phyloP scores from a whole-genome alignment of 768 basidiomycete species.

The Amanita rubescens region DNA sequence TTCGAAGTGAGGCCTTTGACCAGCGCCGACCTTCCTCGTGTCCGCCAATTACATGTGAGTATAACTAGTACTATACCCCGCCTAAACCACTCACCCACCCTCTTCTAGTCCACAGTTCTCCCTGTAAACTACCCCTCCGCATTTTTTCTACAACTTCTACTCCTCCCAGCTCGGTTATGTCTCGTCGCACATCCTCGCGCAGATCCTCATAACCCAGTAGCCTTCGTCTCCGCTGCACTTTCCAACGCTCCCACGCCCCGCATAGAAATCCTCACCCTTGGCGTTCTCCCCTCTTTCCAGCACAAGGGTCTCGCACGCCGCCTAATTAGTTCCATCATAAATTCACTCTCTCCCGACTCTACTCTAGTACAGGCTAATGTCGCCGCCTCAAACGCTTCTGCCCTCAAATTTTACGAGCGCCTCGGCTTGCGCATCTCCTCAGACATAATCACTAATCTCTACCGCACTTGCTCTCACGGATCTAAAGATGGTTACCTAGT shows the following conservation, averaged over 20 bases:
- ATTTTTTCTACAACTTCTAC: slow-evolving; percentile 40
- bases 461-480: slow-evolving; percentile 26
- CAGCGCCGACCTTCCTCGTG: slow-evolving; percentile 25
- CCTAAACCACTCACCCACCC: neutral
- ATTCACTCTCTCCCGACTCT: slow-evolving; percentile 19
- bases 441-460: slow-evolving; percentile 30
- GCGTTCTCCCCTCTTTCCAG: slow-evolving; percentile 39
- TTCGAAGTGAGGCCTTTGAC: slow-evolving; percentile 27
- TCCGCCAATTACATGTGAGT: slow-evolving; percentile 37
- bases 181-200: slow-evolving; percentile 29
- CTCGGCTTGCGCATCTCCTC: slow-evolving; percentile 32
- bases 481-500: slow-evolving; percentile 38
- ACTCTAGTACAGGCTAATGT: slow-evolving; percentile 36
- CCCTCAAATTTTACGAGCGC: slow-evolving; percentile 36
- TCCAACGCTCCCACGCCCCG: slow-evolving; percentile 1
- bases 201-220: slow-evolving; percentile 26
- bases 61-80: slow-evolving; percentile 6
- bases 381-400: slow-evolving; percentile 33
- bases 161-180: slow-evolving; percentile 32
- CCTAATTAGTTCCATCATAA: slow-evolving; percentile 28
- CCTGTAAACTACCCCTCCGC: slow-evolving; percentile 34
- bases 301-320: slow-evolving; percentile 35
- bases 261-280: slow-evolving; percentile 46
- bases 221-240: slow-evolving; percentile 35
- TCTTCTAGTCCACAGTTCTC: slow-evolving; percentile 25